Conservation (phyloP, 2,329 filamentous ascomycete species). For the Lasiodiplodia sp. region DNA sequence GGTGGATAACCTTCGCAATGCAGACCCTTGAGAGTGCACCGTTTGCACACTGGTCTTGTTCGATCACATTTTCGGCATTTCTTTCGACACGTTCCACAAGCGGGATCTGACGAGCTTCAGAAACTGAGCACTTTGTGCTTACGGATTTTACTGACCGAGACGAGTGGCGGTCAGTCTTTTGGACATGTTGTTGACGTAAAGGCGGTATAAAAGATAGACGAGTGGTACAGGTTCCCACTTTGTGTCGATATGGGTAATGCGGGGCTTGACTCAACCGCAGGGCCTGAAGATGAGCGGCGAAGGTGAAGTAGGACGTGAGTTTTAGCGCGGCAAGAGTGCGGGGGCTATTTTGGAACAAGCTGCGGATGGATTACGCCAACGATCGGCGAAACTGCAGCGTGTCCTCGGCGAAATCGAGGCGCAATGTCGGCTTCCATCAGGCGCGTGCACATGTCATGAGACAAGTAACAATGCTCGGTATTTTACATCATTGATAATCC, state of each 20-base stretch:
- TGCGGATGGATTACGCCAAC: not conserved
- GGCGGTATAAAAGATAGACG: not conserved
- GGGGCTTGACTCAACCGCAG: not conserved
- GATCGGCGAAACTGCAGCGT: not conserved
- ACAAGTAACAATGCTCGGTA: not conserved
- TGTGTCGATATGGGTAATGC: not conserved
- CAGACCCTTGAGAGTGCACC: slow-evolving; percentile 32
- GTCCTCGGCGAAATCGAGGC: slow-evolving; percentile 4
- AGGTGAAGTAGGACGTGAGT: not conserved
- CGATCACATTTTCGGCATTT: slow-evolving; percentile 34
- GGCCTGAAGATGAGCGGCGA: not conserved
- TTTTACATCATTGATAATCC: not conserved
- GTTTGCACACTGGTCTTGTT: slow-evolving; percentile 31
- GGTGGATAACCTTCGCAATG: slow-evolving; percentile 33
- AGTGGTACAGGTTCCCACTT: not conserved
- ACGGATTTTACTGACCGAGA: slow-evolving; percentile 4
- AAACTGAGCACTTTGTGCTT: too few relatives aligned
- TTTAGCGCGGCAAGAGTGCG: not conserved
- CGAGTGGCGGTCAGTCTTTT: slow-evolving; percentile 21
- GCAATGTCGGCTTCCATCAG: not conserved
- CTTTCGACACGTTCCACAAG: slow-evolving; percentile 33
- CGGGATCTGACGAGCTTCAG: slow-evolving; percentile 30
- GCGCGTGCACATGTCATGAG: not conserved
- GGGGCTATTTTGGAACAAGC: not conserved
- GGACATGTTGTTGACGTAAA: slow-evolving; percentile 1